Percentiles rank a stretch among this genome's conserved stretches.
These are phyloP conservation scores for Podospora tetraspora DNA, from an alignment of 495 filamentous ascomycete species.

Conservation along the genomic window DNA sequence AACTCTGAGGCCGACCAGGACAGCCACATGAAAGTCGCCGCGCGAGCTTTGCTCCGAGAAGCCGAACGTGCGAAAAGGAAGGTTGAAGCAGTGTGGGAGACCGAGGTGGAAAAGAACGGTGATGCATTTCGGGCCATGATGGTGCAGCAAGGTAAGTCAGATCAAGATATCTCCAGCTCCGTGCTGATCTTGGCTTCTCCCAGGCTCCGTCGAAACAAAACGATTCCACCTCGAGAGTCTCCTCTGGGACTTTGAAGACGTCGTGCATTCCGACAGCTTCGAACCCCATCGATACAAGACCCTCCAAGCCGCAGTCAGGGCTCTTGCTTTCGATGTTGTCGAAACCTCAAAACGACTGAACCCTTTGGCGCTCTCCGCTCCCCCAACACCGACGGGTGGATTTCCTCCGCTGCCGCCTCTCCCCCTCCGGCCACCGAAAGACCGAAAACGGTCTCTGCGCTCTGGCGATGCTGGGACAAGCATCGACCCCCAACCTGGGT, in stretches of 20 bases:
- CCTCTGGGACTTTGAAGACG: constrained; percentile 39
- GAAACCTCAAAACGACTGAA: constrained; percentile 33
- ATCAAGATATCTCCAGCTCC: neutral
- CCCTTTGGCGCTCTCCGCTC: constrained; percentile 12
- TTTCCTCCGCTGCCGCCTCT: constrained; percentile 29
- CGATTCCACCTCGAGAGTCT: constrained; percentile 34
- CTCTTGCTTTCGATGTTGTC: constrained; percentile 34
- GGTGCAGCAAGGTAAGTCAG: constrained; percentile 31
- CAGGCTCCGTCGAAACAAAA: constrained; percentile 28
- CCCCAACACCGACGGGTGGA: constrained; percentile 8
- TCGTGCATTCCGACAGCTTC: constrained; percentile 31
- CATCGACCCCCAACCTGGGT: no score
- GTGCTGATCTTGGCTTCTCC: neutral
- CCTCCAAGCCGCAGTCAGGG: constrained; percentile 33
- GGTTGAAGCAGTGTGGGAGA: constrained; percentile 33
- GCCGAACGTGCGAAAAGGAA: constrained; percentile 33
- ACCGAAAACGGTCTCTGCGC: neutral
- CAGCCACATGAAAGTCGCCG: constrained; percentile 27
- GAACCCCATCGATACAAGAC: constrained; percentile 26
- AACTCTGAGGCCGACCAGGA: constrained; percentile 28
- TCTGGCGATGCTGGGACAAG: neutral
- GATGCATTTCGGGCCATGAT: constrained; percentile 32
- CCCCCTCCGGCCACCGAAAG: constrained; percentile 1
- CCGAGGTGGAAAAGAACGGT: constrained; percentile 31
- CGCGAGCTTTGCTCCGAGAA: constrained; percentile 29